Conservation (phyloP, 306 rosid genomes). For the Senna siamea region DNA sequence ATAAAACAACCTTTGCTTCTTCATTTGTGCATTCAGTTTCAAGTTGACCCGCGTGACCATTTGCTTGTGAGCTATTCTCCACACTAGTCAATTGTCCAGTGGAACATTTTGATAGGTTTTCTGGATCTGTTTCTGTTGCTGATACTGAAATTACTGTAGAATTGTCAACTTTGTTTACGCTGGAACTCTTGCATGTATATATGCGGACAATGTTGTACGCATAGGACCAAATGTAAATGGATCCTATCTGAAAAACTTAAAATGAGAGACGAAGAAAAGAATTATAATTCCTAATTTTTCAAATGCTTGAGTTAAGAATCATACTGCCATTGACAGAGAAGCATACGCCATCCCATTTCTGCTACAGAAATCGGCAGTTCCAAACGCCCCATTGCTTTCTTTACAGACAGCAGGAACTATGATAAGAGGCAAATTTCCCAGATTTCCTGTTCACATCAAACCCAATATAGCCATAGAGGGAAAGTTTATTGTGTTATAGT, state of each 20-base stretch:
- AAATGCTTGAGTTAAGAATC: neutral
- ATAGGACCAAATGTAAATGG: slow-evolving; percentile 23
- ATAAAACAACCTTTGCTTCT: slow-evolving; percentile 11
- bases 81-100: neutral
- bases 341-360: slow-evolving; percentile 23
- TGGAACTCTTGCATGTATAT: slow-evolving; percentile 12
- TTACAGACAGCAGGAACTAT: slow-evolving; percentile 22
- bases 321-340: slow-evolving; percentile 34
- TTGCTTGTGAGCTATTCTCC: neutral
- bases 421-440: slow-evolving; percentile 6
- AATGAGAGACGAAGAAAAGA: neutral
- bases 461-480: no score
- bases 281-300: neutral
- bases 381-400: slow-evolving; percentile 15
- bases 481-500: no score
- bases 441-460: slow-evolving; percentile 29
- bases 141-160: neutral
- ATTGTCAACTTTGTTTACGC: neutral
- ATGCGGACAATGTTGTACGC: slow-evolving; percentile 13
- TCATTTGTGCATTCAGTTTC: neutral
- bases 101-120: neutral
- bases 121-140: neutral
- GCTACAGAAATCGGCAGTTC: slow-evolving; percentile 28
- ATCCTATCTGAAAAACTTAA: neutral
- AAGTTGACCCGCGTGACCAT: neutral